A percentile compares a stretch with the other conserved stretches of the same genome.
These are phyloP conservation scores for Lentinula boryana DNA, from an alignment of 768 basidiomycete species.

Conservation along the genomic window DNA sequence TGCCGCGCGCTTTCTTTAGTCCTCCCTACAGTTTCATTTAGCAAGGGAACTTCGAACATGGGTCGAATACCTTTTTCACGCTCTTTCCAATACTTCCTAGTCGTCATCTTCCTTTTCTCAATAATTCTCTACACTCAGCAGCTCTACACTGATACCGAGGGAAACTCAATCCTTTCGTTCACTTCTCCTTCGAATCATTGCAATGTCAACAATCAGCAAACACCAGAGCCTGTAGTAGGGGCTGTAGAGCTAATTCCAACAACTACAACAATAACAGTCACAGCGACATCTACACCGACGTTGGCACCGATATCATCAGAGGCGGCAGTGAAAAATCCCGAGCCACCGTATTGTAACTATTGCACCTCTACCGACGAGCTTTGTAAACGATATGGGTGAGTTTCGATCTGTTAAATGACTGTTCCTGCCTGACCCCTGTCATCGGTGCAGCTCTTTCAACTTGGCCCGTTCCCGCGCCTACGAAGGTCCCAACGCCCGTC, in stretches of 20 bases:
- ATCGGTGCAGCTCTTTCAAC: background rate
- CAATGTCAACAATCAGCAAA: background rate
- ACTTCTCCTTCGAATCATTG: background rate
- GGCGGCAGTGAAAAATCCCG: background rate
- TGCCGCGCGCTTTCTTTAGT: background rate
- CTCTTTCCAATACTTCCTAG: background rate
- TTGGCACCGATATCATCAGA: background rate
- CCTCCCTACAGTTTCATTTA: background rate
- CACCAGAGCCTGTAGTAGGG: background rate
- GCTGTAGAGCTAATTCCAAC: background rate
- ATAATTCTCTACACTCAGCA: background rate
- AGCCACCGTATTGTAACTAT: background rate
- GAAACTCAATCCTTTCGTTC: background rate
- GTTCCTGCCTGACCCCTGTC: background rate
- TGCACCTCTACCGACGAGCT: background rate
- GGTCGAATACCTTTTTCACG: background rate
- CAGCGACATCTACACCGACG: background rate
- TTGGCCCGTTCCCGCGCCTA: constrained; percentile 1
- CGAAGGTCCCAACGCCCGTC: constrained; percentile 2
- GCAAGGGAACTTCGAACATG: background rate
- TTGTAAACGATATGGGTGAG: constrained; percentile 2
- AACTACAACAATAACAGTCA: background rate
- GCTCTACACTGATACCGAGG: background rate
- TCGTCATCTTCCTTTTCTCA: background rate
- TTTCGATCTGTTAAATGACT: background rate